Percentiles rank a stretch among this genome's conserved stretches.
Conservation (phyloP, 2,329 filamentous ascomycete genomes). For the Aureobasidium namibiae region DNA sequence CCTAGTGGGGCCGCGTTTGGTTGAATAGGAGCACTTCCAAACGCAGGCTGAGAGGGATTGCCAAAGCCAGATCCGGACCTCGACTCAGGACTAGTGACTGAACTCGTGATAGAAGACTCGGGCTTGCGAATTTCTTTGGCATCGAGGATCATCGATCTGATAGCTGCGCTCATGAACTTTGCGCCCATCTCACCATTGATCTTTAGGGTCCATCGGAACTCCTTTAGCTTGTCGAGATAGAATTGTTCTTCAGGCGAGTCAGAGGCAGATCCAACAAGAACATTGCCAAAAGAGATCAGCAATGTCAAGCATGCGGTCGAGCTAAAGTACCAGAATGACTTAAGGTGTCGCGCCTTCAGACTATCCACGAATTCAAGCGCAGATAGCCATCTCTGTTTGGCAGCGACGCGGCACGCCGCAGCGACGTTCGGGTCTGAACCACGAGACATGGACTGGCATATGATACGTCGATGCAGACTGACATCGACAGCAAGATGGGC, state of each 20-base stretch:
- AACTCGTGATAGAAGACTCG: not conserved
- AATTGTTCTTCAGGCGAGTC: conserved; percentile 27
- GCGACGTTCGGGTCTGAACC: conserved; percentile 24
- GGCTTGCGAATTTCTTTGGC: not conserved
- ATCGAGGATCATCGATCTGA: conserved; percentile 15
- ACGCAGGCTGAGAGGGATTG: not conserved
- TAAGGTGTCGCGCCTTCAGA: conserved; percentile 37
- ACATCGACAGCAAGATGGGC: conserved; percentile 40
- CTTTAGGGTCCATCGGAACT: conserved; percentile 35
- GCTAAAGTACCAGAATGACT: conserved; percentile 41
- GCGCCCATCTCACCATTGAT: conserved; percentile 34
- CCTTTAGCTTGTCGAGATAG: conserved; percentile 31
- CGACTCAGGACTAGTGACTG: not conserved
- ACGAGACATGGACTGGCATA: conserved; percentile 21
- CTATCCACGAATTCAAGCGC: conserved; percentile 39
- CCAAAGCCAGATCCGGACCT: not conserved
- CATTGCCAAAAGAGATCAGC: conserved; percentile 34
- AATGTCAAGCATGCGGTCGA: conserved; percentile 36
- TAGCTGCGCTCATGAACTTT: conserved; percentile 34
- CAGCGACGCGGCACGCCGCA: conserved; percentile 35
- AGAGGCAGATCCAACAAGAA: conserved; percentile 29
- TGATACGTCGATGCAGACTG: conserved; percentile 35
- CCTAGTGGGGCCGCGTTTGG: not conserved
- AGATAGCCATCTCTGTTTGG: conserved; percentile 34
- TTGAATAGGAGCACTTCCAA: not conserved